Evolutionary conservation across 352 stramenopile genomes (phyloP), one percentile per base, ranked within the genome.

Genomic region (Paralagenidium karlingii): DNA sequence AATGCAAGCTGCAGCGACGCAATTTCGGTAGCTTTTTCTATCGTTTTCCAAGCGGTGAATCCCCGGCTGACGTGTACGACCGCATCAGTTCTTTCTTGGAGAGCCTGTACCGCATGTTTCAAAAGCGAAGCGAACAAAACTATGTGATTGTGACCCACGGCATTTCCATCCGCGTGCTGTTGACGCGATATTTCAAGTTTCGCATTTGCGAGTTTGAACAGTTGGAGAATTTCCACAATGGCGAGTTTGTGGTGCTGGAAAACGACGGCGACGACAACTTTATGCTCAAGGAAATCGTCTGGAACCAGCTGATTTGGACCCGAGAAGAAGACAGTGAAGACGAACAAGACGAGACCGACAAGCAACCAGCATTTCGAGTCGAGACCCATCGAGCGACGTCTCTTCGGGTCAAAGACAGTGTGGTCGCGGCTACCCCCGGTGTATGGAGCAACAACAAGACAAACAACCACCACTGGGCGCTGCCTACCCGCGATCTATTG

Each of bases 1-100:
- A 91, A 37, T 86, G 68, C 58, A 88, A 91, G 42, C 42, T 58
- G 11, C 71, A 88, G 38, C 69, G 74, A 3, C 67, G 64, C 19
- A 68, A 63, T 24, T 93, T 89, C 50, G 78, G 80, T 13, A 77
- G 69, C 19, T 94, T 94, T 45, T 94, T 93, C 55, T 94, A 90
- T 49, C 51, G 82, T 1, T 93, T 93, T 38, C 79, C 82, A 15
- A 88, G 82, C 28, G 82, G 82, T 18, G 82, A 94, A 34, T 91
- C 74, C 0, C 76, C 74, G 4, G 82, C 79, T 8, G 82, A 94
- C 43, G 79, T 93, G 21, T 94, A 88, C 51, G 80, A 94, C 46
- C 75, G 82, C 34, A 68, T 93, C 25, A 90, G 73, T 32, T 89
- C 74, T 10, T 94, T 94, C 44, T 60, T 94, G 21, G 78, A 92